A percentile compares a stretch with the other conserved stretches of the same genome.
These are phyloP conservation scores for Graphiopsis chlorocephala DNA, from an alignment of 2,329 filamentous ascomycete species.

Conservation along the genomic window DNA sequence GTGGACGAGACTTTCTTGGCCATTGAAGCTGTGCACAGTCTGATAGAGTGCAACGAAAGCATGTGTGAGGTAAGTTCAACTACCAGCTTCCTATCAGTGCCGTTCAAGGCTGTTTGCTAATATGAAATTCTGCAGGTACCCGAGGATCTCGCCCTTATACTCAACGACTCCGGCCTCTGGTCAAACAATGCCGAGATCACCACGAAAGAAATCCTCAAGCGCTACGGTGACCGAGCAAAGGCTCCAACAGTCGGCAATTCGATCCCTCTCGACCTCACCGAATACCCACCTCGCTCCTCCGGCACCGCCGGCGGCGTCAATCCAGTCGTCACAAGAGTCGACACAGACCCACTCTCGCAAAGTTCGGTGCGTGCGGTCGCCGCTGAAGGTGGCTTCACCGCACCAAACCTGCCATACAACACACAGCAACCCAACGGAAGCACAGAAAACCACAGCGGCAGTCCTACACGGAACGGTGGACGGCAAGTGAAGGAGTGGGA, in stretches of 20 bases:
- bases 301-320: constrained; percentile 32
- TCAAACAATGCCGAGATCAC: constrained; percentile 82
- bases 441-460: constrained; percentile 12
- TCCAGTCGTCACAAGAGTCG: constrained; percentile 66
- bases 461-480: constrained; percentile 7
- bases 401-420: constrained; percentile 12
- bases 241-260: constrained; percentile 50
- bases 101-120: not conserved
- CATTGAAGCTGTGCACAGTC: constrained; percentile 85
- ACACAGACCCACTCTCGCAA: constrained; percentile 76
- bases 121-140: constrained; percentile 64
- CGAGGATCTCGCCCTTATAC: constrained; percentile 80
- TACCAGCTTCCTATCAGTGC: not conserved
- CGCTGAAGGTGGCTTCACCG: constrained; percentile 24
- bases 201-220: constrained; percentile 93
- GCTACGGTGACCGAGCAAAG: constrained; percentile 80
- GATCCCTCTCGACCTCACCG: constrained; percentile 50
- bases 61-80: constrained; percentile 85
- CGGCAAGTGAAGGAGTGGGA: constrained; percentile 11
- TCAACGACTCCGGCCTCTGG: constrained; percentile 80
- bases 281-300: constrained; percentile 32
- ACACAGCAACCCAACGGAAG: constrained; percentile 12
- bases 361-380: constrained; percentile 74
- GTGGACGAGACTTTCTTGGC: constrained; percentile 85
- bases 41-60: constrained; percentile 90